phyloP scores from a whole-genome alignment of 2,329 filamentous ascomycete species.

The Ascochyta rabiei region DNA sequence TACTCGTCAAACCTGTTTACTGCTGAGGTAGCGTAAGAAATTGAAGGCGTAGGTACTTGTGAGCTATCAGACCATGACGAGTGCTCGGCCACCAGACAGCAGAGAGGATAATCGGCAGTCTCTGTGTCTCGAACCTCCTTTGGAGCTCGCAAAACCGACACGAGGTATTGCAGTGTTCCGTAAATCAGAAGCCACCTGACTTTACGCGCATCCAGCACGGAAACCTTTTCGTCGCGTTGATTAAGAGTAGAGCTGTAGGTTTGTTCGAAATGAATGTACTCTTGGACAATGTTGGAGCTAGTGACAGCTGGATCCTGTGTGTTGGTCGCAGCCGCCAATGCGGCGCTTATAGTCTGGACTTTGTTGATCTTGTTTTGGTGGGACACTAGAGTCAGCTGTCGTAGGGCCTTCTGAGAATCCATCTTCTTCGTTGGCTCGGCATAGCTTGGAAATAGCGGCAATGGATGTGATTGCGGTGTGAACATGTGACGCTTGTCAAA shows the following conservation, averaged over 20 bases:
- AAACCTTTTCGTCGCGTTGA: slow-evolving; percentile 62
- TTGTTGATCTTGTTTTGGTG: slow-evolving; percentile 55
- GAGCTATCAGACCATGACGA: slow-evolving; percentile 46
- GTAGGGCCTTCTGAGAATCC: slow-evolving; percentile 43
- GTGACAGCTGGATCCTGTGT: slow-evolving; percentile 41
- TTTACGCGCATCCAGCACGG: slow-evolving; percentile 72
- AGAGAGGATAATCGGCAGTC: slow-evolving; percentile 65
- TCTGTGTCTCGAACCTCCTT: slow-evolving; percentile 64
- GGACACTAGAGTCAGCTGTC: slow-evolving; percentile 43
- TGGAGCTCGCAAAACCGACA: slow-evolving; percentile 66
- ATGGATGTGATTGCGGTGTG: slow-evolving; percentile 64
- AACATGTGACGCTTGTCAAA: slow-evolving; percentile 70
- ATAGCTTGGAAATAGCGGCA: slow-evolving; percentile 67
- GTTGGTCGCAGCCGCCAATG: slow-evolving; percentile 60
- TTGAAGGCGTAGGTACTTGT: slow-evolving; percentile 21
- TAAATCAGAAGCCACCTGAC: slow-evolving; percentile 81
- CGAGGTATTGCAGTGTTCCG: slow-evolving; percentile 73
- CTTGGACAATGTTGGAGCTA: slow-evolving; percentile 63
- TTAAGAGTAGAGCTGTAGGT: slow-evolving; percentile 59
- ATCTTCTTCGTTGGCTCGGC: slow-evolving; percentile 37
- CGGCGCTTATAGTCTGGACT: slow-evolving; percentile 59
- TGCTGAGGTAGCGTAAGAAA: slow-evolving; percentile 1
- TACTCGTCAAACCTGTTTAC: slow-evolving; percentile 22
- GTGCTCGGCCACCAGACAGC: slow-evolving; percentile 52
- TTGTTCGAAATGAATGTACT: slow-evolving; percentile 74